Conservation (phyloP, 305 asterid genomes). For the Euphrasia arctica region DNA sequence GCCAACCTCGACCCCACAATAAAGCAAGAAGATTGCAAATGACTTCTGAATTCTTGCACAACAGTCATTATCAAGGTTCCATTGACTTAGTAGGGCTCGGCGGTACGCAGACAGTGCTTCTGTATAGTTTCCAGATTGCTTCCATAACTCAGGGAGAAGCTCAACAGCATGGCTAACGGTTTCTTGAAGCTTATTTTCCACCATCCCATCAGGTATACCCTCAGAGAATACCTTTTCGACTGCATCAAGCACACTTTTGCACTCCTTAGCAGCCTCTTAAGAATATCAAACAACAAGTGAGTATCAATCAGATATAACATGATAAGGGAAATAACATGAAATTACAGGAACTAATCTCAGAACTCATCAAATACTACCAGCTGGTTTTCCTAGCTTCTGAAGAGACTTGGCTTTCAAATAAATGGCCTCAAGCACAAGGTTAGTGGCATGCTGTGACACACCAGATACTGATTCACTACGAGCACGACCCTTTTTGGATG, state of each 20-base stretch:
- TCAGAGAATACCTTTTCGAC: constrained; percentile 84
- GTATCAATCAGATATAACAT: constrained; percentile 30
- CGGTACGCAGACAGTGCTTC: constrained; percentile 89
- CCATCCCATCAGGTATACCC: constrained; percentile 72
- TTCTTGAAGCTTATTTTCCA: constrained; percentile 91
- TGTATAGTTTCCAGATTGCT: constrained; percentile 62
- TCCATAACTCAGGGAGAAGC: constrained; percentile 93
- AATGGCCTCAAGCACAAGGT: constrained; percentile 91
- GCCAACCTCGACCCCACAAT: constrained; percentile 77
- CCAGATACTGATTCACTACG: constrained; percentile 54
- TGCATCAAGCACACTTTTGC: constrained; percentile 92
- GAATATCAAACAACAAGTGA: constrained; percentile 36
- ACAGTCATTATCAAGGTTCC: constrained; percentile 87
- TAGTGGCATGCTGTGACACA: constrained; percentile 82
- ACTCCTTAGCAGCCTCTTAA: constrained; percentile 92
- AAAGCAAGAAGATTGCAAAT: constrained; percentile 83
- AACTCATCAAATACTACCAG: constrained; percentile 47
- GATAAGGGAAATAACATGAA: constrained; percentile 9
- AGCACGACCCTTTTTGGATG: constrained; percentile 71
- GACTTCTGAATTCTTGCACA: constrained; percentile 94
- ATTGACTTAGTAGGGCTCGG: constrained; percentile 88
- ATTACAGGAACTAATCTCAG: constrained; percentile 1
- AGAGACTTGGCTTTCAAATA: constrained; percentile 92
- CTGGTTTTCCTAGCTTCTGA: constrained; percentile 84
- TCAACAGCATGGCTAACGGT: constrained; percentile 93